Percentiles rank a stretch among this genome's conserved stretches.
Conservation (phyloP, 2,329 filamentous ascomycete species). For the Botrytis fabae region DNA sequence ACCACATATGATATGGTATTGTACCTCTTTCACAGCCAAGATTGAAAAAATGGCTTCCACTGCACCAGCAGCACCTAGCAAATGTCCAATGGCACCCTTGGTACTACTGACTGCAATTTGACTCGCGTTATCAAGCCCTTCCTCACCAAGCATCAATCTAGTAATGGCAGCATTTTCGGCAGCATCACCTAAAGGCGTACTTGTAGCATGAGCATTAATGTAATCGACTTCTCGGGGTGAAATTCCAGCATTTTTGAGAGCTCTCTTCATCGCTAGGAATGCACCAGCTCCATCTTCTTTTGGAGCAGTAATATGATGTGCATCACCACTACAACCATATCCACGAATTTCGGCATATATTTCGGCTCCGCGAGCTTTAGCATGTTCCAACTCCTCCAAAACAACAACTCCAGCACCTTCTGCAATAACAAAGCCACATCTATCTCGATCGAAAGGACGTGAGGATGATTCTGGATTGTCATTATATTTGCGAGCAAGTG, state of each 20-base stretch:
- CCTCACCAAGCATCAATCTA: constrained; percentile 70
- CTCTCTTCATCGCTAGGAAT: constrained; percentile 79
- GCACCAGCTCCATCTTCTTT: constrained; percentile 80
- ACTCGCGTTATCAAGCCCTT: constrained; percentile 60
- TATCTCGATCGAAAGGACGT: constrained; percentile 78
- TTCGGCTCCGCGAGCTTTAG: constrained; percentile 70
- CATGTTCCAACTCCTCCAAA: constrained; percentile 88
- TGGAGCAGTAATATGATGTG: constrained; percentile 91
- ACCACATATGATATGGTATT: constrained; percentile 38
- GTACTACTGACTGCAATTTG: constrained; percentile 86
- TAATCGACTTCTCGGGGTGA: constrained; percentile 77
- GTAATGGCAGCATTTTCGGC: constrained; percentile 87
- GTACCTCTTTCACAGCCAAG: constrained; percentile 74
- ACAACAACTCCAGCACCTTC: constrained; percentile 88
- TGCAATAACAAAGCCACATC: constrained; percentile 86
- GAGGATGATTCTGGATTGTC: constrained; percentile 69
- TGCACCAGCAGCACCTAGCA: constrained; percentile 87
- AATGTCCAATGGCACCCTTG: constrained; percentile 88
- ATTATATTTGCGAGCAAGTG: constrained; percentile 80
- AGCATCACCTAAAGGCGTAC: constrained; percentile 79
- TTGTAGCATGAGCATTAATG: constrained; percentile 93
- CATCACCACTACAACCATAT: constrained; percentile 89
- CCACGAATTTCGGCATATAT: constrained; percentile 90
- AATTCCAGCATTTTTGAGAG: constrained; percentile 70
- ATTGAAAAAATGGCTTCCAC: constrained; percentile 86